Evolutionary conservation across 441 rosid genomes (phyloP).

Genomic region (Adansonia grandidieri): DNA sequence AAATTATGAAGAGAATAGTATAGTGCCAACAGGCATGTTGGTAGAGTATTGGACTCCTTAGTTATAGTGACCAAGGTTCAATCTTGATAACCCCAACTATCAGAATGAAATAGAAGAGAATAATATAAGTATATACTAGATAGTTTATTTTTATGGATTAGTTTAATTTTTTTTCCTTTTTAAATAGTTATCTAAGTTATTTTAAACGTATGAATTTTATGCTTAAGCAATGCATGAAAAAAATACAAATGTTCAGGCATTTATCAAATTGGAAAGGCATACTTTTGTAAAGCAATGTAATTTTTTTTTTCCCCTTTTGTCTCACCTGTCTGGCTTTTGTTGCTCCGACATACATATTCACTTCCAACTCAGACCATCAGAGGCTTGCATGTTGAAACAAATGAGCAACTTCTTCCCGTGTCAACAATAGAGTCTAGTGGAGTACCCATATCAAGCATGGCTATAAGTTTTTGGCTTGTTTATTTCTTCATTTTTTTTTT

Average conservation of each 20-base stretch:
- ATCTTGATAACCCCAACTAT: too few relatives aligned
- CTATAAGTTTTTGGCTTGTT: background rate
- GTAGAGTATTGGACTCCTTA: background rate
- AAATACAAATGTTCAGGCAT: background rate
- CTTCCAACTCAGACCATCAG: background rate
- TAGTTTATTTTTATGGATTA: background rate
- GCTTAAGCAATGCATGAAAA: background rate
- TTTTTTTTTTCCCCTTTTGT: background rate
- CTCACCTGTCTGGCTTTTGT: constrained; percentile 4
- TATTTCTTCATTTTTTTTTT: background rate
- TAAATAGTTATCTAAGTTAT: constrained; percentile 1
- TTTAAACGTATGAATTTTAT: background rate
- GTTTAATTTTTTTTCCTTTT: background rate
- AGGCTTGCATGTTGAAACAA: background rate
- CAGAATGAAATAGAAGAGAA: background rate
- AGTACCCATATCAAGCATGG: background rate
- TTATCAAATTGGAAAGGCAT: constrained; percentile 1
- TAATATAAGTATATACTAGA: background rate
- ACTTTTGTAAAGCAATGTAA: background rate
- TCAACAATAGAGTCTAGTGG: background rate
- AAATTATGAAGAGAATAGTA: background rate
- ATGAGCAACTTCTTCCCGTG: background rate
- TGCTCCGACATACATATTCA: background rate
- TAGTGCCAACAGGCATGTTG: background rate
- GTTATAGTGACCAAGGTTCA: background rate